Percentiles rank a stretch among this genome's conserved stretches.
Evolutionary conservation across 164 flowering plant species (phyloP).

Genomic region (Dillenia suffruticosa): DNA sequence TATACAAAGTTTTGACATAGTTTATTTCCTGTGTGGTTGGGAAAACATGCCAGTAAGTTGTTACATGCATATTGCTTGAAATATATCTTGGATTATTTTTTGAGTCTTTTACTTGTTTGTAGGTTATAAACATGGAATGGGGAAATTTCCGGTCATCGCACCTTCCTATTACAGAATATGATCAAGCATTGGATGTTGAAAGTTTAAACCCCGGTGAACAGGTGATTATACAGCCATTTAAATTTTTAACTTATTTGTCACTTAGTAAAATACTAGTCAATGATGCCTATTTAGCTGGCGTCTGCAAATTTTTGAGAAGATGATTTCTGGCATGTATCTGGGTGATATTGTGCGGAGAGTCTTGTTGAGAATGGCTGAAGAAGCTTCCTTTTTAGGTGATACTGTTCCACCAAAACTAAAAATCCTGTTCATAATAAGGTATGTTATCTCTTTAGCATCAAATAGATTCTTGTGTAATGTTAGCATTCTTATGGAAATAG

Average conservation of each 20-base stretch:
- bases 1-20: too few relatives aligned
- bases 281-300: conserved; percentile 3
- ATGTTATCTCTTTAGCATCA: background rate
- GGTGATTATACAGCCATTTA: conserved; percentile 27
- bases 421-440: conserved; percentile 72
- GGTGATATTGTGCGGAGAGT: conserved; percentile 91
- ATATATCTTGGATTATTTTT: background rate
- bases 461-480: background rate
- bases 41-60: background rate
- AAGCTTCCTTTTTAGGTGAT: conserved; percentile 89
- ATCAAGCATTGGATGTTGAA: conserved; percentile 69
- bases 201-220: conserved; percentile 90
- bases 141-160: conserved; percentile 90
- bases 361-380: conserved; percentile 79
- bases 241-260: background rate
- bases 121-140: conserved; percentile 99
- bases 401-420: conserved; percentile 70
- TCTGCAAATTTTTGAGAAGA: conserved; percentile 83
- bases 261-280: background rate
- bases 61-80: background rate
- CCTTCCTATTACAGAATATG: conserved; percentile 88
- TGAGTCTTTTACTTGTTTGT: conserved; percentile 6
- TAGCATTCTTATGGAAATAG: background rate
- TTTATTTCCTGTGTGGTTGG: too few relatives aligned
- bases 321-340: conserved; percentile 94